Percentiles rank a stretch among this genome's conserved stretches.
Conservation (phyloP, 192 early-diverging fungal genomes). For the Powellomyces hirtus region DNA sequence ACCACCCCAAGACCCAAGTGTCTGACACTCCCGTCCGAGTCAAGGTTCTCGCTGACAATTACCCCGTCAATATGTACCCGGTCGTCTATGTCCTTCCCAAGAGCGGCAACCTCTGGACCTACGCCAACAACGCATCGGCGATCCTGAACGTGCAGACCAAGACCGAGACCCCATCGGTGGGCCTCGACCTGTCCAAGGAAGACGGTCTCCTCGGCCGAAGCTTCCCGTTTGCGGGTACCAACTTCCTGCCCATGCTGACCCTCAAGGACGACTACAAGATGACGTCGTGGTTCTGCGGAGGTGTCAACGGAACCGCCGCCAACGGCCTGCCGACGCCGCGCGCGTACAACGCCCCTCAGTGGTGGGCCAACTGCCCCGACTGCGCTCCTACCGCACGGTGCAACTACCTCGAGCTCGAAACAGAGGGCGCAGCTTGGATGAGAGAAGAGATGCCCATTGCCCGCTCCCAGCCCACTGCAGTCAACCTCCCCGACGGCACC, state of each 20-base stretch:
- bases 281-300: conserved; percentile 39
- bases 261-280: conserved; percentile 22
- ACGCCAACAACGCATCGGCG: conserved; percentile 9
- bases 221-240: conserved; percentile 31
- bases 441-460: conserved; percentile 24
- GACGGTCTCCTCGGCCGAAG: conserved; percentile 16
- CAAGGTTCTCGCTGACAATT: background rate
- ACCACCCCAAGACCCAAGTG: conserved; percentile 12
- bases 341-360: conserved; percentile 1
- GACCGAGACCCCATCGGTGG: conserved; percentile 1
- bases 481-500: conserved; percentile 25
- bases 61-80: conserved; percentile 31
- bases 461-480: conserved; percentile 14
- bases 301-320: conserved; percentile 22
- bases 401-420: conserved; percentile 28
- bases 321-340: background rate
- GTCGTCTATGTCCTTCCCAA: conserved; percentile 22
- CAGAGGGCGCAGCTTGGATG: conserved; percentile 22
- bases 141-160: conserved; percentile 7
- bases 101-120: conserved; percentile 19
- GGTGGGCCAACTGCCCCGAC: conserved; percentile 28
- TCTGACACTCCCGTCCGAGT: background rate
- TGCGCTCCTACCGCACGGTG: conserved; percentile 20
- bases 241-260: conserved; percentile 32
- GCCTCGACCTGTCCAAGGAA: background rate